These are phyloP conservation scores for Actinomortierella ambigua DNA, from an alignment of 371 early-diverging fungal species.

Conservation along the genomic window DNA sequence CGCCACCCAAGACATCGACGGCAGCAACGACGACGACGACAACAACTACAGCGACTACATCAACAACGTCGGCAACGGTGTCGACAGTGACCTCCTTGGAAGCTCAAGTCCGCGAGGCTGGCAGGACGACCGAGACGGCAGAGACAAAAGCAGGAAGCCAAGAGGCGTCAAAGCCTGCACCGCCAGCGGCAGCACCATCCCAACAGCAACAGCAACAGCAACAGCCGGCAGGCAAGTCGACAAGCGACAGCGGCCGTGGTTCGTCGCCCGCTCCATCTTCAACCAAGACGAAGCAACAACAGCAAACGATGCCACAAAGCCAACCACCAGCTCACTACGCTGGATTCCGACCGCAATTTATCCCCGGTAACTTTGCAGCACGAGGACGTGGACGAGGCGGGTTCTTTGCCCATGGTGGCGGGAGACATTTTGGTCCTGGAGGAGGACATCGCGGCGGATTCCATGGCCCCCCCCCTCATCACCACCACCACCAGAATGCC, in stretches of 20 bases:
- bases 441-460: slow-evolving; percentile 21
- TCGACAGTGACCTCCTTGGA: no score
- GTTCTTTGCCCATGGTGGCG: slow-evolving; percentile 26
- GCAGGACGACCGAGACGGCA: no score
- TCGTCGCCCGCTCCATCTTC: no score
- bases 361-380: slow-evolving; percentile 40
- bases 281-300: background rate
- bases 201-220: background rate
- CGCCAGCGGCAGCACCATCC: no score
- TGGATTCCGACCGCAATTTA: slow-evolving; percentile 32
- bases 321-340: slow-evolving; percentile 24
- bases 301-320: slow-evolving; percentile 38
- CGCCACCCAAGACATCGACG: no score
- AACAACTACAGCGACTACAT: no score
- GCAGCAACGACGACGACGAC: slow-evolving; percentile 11
- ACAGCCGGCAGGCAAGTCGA: background rate
- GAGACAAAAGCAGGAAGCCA: no score
- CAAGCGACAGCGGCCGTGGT: no score
- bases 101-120: no score
- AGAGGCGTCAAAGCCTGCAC: no score
- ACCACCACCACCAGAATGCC: slow-evolving; percentile 12
- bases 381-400: slow-evolving; percentile 45
- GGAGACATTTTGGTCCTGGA: slow-evolving; percentile 28
- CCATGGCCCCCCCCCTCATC: slow-evolving; percentile 5
- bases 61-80: no score